Evolutionary conservation across 805 yeast species (phyloP).

Genomic region (Alloascoidea africana): DNA sequence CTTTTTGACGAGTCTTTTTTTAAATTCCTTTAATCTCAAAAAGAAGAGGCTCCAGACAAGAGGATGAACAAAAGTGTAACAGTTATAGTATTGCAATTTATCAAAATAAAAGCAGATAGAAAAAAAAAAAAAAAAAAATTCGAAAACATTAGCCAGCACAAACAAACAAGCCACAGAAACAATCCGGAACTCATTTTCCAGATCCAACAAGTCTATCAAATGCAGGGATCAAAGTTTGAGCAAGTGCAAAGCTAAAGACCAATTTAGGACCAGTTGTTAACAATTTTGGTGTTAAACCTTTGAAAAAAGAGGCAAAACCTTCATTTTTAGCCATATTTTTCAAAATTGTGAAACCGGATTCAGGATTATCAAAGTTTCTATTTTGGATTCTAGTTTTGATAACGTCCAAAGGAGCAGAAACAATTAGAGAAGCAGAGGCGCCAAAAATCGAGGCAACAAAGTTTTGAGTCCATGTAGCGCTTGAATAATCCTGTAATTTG

Average conservation of each 20-base stretch:
- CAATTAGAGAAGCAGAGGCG: conserved; percentile 92
- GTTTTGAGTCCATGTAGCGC: conserved; percentile 92
- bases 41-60: too few relatives aligned
- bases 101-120: too few relatives aligned
- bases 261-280: conserved; percentile 97
- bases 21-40: too few relatives aligned
- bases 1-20: too few relatives aligned
- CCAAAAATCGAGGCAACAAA: conserved; percentile 90
- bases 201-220: conserved; percentile 56
- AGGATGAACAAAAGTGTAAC: too few relatives aligned
- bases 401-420: conserved; percentile 94
- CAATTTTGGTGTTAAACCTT: conserved; percentile 92
- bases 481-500: conserved; percentile 70
- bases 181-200: conserved; percentile 2
- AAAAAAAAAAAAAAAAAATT: too few relatives aligned
- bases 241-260: conserved; percentile 95
- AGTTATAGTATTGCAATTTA: too few relatives aligned
- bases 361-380: conserved; percentile 89
- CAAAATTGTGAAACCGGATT: conserved; percentile 82
- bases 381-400: conserved; percentile 98
- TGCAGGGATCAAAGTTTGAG: conserved; percentile 93
- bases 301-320: conserved; percentile 83
- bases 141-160: too few relatives aligned
- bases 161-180: too few relatives aligned
- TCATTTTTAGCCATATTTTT: conserved; percentile 89